These are phyloP conservation scores for Brassica cretica DNA, from an alignment of 345 rosid genomes.

Conservation along the genomic window DNA sequence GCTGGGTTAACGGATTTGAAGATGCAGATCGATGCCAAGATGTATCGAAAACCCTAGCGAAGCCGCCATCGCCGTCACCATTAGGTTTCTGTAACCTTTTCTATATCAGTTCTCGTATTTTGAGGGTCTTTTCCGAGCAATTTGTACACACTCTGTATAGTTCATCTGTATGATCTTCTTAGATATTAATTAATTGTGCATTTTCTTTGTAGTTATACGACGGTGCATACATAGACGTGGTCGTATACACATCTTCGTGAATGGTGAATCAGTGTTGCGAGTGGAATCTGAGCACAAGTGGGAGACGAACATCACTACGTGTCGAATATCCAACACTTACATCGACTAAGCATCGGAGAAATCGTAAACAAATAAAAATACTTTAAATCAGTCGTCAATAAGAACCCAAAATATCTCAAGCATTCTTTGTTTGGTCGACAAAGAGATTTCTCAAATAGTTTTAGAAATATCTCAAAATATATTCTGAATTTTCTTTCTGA, in stretches of 20 bases:
- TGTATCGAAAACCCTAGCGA: no score
- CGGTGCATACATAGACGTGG: background rate
- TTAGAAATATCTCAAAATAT: background rate
- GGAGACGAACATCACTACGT: conserved; percentile 30
- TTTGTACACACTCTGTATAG: background rate
- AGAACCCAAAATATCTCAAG: conserved; percentile 26
- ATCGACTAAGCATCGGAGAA: conserved; percentile 30
- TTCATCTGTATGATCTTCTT: background rate
- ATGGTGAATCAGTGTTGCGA: conserved; percentile 21
- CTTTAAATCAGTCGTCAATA: background rate
- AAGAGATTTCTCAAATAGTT: background rate
- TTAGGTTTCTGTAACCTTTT: no score
- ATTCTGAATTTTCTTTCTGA: conserved; percentile 3
- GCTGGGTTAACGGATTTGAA: no score
- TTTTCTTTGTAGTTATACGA: background rate
- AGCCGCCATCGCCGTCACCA: no score
- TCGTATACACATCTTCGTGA: conserved; percentile 7
- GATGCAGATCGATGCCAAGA: no score
- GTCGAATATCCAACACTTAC: conserved; percentile 18
- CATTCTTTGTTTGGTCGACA: background rate
- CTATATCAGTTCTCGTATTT: background rate
- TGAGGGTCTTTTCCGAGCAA: background rate
- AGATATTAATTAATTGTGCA: background rate
- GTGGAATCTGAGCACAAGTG: conserved; percentile 29
- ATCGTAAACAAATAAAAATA: background rate